These are phyloP conservation scores for Thalassiosira mediterranea DNA, from an alignment of 352 stramenopile genomes.

Conservation along the genomic window DNA sequence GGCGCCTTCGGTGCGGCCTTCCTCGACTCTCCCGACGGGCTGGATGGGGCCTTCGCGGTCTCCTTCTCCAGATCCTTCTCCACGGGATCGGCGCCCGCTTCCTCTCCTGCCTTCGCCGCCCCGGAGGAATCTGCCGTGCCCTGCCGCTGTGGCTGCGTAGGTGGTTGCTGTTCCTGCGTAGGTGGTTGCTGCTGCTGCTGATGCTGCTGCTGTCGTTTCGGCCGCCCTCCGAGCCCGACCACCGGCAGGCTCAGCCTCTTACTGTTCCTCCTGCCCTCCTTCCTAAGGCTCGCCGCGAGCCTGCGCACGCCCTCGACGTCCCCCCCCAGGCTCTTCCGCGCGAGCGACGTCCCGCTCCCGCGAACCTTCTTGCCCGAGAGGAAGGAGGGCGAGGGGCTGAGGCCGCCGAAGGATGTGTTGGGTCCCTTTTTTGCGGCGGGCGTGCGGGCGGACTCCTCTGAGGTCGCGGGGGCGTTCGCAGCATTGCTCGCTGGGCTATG, in stretches of 20 bases:
- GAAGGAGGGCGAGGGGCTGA: constrained; percentile 52
- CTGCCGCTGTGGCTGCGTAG: too few species aligned
- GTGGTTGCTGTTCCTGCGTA: too few species aligned
- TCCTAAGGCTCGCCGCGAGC: constrained; percentile 42
- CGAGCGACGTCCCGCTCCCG: constrained; percentile 2
- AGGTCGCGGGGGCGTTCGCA: not conserved
- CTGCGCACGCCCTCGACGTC: constrained; percentile 44
- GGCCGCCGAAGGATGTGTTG: constrained; percentile 24
- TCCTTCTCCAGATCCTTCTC: constrained; percentile 31
- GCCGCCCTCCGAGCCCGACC: not conserved
- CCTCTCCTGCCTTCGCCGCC: not conserved
- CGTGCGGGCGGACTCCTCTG: not conserved
- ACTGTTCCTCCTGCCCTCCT: constrained; percentile 28
- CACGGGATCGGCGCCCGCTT: not conserved
- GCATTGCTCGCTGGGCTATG: not conserved
- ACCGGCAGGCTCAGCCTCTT: constrained; percentile 26
- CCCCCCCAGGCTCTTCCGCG: constrained; percentile 37
- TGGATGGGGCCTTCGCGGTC: constrained; percentile 14
- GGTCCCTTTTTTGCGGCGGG: not conserved
- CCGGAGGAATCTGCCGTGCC: not conserved
- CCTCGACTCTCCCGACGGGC: constrained; percentile 3
- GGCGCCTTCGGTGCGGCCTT: constrained; percentile 1
- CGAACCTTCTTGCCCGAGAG: constrained; percentile 38
- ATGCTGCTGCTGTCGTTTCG: not conserved
- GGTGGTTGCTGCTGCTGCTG: constrained; percentile 9